phyloP scores from a whole-genome alignment of 2,329 filamentous ascomycete species.

The Byssothecium circinans region DNA sequence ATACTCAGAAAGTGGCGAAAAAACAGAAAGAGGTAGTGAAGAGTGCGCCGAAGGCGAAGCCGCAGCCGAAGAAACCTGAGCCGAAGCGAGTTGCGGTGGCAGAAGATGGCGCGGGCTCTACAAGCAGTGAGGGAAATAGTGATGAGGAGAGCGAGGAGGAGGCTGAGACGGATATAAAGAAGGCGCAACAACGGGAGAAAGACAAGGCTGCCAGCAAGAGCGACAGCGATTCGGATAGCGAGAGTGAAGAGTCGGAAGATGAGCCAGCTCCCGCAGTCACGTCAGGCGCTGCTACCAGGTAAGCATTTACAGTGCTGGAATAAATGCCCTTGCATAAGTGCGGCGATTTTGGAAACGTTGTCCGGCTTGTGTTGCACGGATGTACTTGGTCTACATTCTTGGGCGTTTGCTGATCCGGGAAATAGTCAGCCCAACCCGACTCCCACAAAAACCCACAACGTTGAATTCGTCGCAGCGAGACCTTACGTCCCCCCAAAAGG shows the following conservation, averaged over 20 bases:
- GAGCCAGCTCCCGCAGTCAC: constrained; percentile 24
- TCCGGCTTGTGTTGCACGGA: too few relatives aligned
- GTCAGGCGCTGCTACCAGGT: constrained; percentile 20
- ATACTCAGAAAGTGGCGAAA: constrained; percentile 15
- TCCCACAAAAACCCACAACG: constrained; percentile 28
- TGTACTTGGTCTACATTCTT: neutral
- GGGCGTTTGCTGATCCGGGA: neutral
- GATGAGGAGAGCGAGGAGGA: constrained; percentile 28
- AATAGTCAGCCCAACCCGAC: constrained; percentile 12
- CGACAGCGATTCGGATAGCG: constrained; percentile 29
- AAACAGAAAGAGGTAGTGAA: constrained; percentile 12
- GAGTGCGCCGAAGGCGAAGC: constrained; percentile 10
- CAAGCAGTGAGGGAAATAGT: constrained; percentile 33
- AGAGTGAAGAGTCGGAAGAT: constrained; percentile 44
- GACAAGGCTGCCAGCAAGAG: constrained; percentile 16
- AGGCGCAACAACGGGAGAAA: constrained; percentile 16
- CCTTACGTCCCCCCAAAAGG: constrained; percentile 46
- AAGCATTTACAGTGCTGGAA: constrained; percentile 5
- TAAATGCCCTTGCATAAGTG: neutral
- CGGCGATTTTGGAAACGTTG: too few relatives aligned
- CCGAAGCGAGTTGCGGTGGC: constrained; percentile 26
- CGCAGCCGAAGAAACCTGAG: constrained; percentile 19
- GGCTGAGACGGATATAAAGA: constrained; percentile 21
- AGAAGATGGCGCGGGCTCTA: constrained; percentile 24
- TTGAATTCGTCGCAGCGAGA: constrained; percentile 39